Percentiles rank a stretch among this genome's conserved stretches.
phyloP scores from a whole-genome alignment of 257 asterid genomes.

The Solanum habrochaites region DNA sequence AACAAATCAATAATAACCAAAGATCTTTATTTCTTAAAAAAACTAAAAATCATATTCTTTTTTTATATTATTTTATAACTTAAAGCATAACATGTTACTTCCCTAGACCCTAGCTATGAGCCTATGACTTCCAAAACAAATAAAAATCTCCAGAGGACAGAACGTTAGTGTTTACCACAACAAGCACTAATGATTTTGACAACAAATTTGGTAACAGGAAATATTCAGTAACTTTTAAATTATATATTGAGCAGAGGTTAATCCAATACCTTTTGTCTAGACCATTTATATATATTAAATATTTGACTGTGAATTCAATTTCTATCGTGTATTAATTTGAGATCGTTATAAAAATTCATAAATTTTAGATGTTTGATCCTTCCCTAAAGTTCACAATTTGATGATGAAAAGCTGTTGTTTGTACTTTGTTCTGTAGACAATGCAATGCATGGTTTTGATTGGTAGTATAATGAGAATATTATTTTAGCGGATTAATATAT shows the following conservation, averaged over 20 bases:
- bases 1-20: neutral
- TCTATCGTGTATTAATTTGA: neutral
- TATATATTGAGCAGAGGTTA: neutral
- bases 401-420: neutral
- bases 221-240: neutral
- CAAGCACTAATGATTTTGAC: neutral
- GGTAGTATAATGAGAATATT: neutral
- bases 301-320: neutral
- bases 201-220: neutral
- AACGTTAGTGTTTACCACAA: neutral
- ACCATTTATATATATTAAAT: neutral
- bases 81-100: neutral
- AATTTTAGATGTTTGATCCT: neutral
- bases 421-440: neutral
- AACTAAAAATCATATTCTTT: neutral
- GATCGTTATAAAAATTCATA: neutral
- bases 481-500: neutral
- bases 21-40: neutral
- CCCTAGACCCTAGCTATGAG: neutral
- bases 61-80: neutral
- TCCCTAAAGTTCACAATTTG: neutral
- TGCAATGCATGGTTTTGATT: neutral
- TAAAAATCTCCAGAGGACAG: neutral
- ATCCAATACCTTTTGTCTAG: neutral
- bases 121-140: neutral